phyloP scores from a whole-genome alignment of 1,139 yeast species.

The Magnusiomyces tetraspermus region DNA sequence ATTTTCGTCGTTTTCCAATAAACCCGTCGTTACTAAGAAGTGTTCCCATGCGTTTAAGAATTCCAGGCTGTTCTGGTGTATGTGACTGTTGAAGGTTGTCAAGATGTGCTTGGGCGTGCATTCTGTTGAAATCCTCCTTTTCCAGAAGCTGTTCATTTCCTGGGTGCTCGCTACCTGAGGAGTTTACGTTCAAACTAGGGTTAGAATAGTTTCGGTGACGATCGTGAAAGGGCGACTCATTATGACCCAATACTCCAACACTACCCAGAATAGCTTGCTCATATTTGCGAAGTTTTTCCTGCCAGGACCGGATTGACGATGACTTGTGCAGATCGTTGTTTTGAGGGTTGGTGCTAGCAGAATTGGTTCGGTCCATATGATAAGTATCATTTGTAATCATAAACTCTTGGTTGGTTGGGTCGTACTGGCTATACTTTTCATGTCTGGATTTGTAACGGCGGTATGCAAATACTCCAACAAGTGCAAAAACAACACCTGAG shows the following conservation, averaged over 20 bases:
- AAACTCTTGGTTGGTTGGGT: background rate
- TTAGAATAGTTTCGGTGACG: background rate
- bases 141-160: background rate
- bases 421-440: conserved; percentile 9
- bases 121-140: background rate
- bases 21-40: background rate
- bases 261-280: conserved; percentile 13
- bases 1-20: background rate
- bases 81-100: background rate
- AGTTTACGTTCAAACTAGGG: background rate
- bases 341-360: background rate
- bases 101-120: background rate
- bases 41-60: background rate
- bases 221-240: background rate
- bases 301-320: conserved; percentile 24
- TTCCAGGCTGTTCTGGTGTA: background rate
- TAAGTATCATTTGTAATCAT: background rate
- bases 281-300: conserved; percentile 23
- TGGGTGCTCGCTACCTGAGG: background rate
- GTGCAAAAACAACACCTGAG: conserved; percentile 19
- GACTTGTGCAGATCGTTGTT: background rate
- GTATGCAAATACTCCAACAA: conserved; percentile 19
- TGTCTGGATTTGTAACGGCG: conserved; percentile 7
- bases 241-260: background rate
- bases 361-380: background rate